A percentile compares a stretch with the other conserved stretches of the same genome.
Evolutionary conservation across 345 rosid species (phyloP).

Genomic region (Hibiscus mutabilis): DNA sequence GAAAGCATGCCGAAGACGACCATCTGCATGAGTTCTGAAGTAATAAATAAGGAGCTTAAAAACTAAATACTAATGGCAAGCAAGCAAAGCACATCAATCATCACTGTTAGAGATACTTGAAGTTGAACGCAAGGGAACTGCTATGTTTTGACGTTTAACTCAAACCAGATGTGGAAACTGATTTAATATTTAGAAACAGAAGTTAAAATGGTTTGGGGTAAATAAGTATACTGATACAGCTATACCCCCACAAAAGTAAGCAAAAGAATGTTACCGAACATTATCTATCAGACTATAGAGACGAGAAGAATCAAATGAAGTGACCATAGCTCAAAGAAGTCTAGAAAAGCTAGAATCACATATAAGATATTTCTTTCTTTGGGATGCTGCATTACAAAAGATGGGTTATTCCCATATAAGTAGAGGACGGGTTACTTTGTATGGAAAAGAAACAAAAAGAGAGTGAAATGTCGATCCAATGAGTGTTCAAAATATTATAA

Average conservation of each 20-base stretch:
- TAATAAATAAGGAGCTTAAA: constrained; percentile 4
- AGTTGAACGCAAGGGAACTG: background rate
- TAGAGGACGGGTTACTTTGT: background rate
- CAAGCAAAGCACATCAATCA: background rate
- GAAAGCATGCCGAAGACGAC: constrained; percentile 93
- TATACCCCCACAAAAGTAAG: background rate
- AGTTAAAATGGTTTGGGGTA: background rate
- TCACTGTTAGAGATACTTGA: constrained; percentile 2
- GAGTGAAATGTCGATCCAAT: background rate
- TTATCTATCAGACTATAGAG: background rate
- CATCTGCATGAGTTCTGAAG: constrained; percentile 48
- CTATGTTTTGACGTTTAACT: background rate
- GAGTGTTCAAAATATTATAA: background rate
- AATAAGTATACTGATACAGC: background rate
- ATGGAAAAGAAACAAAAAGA: background rate
- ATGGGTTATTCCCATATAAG: background rate
- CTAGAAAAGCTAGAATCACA: background rate
- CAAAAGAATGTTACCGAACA: background rate
- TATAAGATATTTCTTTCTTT: background rate
- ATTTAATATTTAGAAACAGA: background rate
- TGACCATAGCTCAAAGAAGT: background rate
- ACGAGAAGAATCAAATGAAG: background rate
- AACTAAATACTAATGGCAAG: background rate
- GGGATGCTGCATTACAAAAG: background rate
- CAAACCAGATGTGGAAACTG: background rate